A percentile compares a stretch with the other conserved stretches of the same genome.
Evolutionary conservation across 2,329 filamentous ascomycete species (phyloP).

Genomic region (Pseudogymnoascus sp.): DNA sequence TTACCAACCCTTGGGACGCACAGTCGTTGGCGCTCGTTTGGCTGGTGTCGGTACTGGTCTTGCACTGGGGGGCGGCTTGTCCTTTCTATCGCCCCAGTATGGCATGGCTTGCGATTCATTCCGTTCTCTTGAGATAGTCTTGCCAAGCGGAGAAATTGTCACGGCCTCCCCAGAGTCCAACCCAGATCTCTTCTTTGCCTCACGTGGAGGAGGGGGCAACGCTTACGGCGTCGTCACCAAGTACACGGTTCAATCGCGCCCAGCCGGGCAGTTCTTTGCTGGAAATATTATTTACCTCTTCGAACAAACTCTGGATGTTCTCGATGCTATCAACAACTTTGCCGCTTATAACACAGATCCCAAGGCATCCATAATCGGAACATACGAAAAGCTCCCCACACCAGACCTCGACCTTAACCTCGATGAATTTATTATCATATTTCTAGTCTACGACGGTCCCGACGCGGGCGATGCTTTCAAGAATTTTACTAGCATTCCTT

Average conservation of each 20-base stretch:
- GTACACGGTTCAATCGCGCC: conserved; percentile 24
- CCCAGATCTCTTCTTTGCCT: conserved; percentile 30
- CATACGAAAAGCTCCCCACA: conserved; percentile 28
- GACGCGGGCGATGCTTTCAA: conserved; percentile 28
- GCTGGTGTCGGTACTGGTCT: background rate
- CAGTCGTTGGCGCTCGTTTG: background rate
- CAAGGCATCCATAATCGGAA: conserved; percentile 30
- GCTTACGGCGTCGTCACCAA: conserved; percentile 22
- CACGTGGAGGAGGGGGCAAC: conserved; percentile 26
- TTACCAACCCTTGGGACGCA: background rate
- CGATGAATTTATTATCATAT: conserved; percentile 29
- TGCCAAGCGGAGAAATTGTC: conserved; percentile 27
- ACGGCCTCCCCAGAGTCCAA: conserved; percentile 21
- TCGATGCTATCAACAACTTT: conserved; percentile 28
- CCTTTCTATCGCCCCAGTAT: conserved; percentile 32
- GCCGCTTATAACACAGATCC: conserved; percentile 29
- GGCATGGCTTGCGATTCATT: conserved; percentile 45
- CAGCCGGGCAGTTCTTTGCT: conserved; percentile 23
- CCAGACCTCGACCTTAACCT: conserved; percentile 27
- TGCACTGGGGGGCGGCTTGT: conserved; percentile 28
- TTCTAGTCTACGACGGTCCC: conserved; percentile 31
- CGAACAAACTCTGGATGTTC: conserved; percentile 24
- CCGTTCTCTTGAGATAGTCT: conserved; percentile 32
- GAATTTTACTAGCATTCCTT: conserved; percentile 30
- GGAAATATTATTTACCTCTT: conserved; percentile 25